Evolutionary conservation across 1,284 basidiomycete species (phyloP).

Genomic region (Moniliella sp.): DNA sequence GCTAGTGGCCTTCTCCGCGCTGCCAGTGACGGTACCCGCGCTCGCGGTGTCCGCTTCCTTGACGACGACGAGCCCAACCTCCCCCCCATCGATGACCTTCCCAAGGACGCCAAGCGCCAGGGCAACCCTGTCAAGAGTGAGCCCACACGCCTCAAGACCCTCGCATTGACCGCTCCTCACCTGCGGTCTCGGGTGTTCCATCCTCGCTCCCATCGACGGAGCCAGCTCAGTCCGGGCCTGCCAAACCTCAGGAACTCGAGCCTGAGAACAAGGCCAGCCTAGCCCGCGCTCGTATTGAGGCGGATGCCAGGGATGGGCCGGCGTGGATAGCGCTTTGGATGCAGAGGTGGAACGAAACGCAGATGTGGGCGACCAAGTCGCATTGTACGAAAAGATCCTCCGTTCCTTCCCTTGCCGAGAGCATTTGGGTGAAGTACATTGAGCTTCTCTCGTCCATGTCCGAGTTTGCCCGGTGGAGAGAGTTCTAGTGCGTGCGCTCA

Average conservation of each 20-base stretch:
- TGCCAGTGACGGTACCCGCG: no score
- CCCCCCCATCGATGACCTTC: background rate
- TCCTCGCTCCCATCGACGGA: slow-evolving; percentile 19
- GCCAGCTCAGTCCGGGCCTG: slow-evolving; percentile 47
- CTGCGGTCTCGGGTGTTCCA: background rate
- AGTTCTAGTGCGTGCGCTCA: slow-evolving; percentile 58
- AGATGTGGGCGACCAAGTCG: background rate
- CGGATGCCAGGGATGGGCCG: slow-evolving; percentile 34
- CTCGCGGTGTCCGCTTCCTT: background rate
- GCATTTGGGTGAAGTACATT: slow-evolving; percentile 44
- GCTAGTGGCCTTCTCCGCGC: no score
- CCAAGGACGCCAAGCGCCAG: background rate
- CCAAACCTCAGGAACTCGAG: slow-evolving; percentile 44
- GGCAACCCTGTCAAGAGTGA: background rate
- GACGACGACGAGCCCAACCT: background rate
- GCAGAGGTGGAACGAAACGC: background rate
- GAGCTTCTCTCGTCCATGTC: slow-evolving; percentile 53
- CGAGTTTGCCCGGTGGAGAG: slow-evolving; percentile 39
- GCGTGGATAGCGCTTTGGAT: background rate
- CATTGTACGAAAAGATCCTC: background rate
- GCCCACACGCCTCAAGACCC: background rate
- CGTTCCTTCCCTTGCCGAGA: slow-evolving; percentile 14
- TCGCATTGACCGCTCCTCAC: background rate
- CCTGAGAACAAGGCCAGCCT: slow-evolving; percentile 52
- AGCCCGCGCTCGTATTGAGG: slow-evolving; percentile 55